phyloP scores from a whole-genome alignment of 495 filamentous ascomycete genomes.

The Cryomyces minteri region DNA sequence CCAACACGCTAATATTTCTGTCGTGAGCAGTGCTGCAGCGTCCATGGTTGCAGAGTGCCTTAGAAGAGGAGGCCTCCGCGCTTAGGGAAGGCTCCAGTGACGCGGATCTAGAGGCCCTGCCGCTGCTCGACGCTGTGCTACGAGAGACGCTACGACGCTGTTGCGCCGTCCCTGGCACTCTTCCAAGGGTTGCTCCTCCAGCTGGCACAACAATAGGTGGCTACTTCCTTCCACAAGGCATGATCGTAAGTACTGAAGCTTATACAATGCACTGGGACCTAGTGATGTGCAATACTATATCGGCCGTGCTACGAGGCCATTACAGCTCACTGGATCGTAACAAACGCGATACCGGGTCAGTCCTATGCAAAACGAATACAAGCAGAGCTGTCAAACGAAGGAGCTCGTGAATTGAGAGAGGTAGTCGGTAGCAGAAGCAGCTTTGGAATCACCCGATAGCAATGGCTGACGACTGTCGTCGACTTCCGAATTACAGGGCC shows the following conservation, averaged over 20 bases:
- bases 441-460: too few species aligned
- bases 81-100: constrained; percentile 24
- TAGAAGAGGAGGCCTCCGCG: constrained; percentile 24
- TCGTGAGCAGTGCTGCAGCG: constrained; percentile 18
- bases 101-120: constrained; percentile 19
- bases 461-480: too few species aligned
- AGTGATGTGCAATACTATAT: too few species aligned
- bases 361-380: too few species aligned
- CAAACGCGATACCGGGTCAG: too few species aligned
- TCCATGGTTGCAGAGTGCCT: constrained; percentile 17
- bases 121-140: constrained; percentile 28
- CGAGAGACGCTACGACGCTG: constrained; percentile 13
- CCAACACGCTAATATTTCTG: constrained; percentile 26
- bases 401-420: too few species aligned
- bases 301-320: too few species aligned
- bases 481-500: too few species aligned
- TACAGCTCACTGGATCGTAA: too few species aligned
- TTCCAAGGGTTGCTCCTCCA: constrained; percentile 9
- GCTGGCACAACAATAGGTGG: constrained; percentile 7
- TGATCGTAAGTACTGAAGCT: constrained; percentile 9
- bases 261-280: constrained; percentile 13
- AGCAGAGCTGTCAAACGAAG: too few species aligned
- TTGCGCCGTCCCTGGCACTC: constrained; percentile 7
- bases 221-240: constrained; percentile 8
- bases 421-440: too few species aligned